phyloP scores from a whole-genome alignment of 1,139 yeast genomes.

The Taphrina wiesneri region DNA sequence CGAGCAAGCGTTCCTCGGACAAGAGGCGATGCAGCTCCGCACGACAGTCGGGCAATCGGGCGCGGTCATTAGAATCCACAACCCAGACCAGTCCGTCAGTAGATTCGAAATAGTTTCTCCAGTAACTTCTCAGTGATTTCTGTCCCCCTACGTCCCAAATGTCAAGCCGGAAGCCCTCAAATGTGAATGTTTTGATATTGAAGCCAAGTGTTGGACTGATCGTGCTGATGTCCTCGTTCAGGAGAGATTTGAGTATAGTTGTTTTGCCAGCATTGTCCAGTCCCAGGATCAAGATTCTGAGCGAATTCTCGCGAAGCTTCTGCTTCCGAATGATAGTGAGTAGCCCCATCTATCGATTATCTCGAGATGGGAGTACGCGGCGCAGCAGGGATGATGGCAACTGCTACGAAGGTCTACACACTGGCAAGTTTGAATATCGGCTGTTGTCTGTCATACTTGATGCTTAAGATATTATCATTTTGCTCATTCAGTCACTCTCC shows the following conservation, averaged over 20 bases:
- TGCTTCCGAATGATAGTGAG: constrained; percentile 79
- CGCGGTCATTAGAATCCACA: constrained; percentile 72
- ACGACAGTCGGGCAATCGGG: constrained; percentile 56
- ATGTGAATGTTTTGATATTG: constrained; percentile 48
- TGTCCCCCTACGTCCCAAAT: constrained; percentile 92
- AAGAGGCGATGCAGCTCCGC: constrained; percentile 63
- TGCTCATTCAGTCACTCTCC: too few species aligned
- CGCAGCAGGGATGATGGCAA: too few species aligned
- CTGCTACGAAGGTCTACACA: too few species aligned
- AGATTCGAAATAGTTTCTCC: constrained; percentile 88
- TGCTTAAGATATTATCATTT: too few species aligned
- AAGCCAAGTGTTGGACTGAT: constrained; percentile 59
- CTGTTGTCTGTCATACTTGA: too few species aligned
- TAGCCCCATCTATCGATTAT: constrained; percentile 71
- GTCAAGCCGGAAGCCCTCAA: constrained; percentile 48
- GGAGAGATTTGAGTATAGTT: constrained; percentile 62
- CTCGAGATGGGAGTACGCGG: too few species aligned
- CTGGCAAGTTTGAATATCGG: too few species aligned
- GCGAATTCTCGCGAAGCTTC: constrained; percentile 73
- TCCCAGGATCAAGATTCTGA: constrained; percentile 74
- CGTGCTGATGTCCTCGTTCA: constrained; percentile 45
- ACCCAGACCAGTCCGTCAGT: constrained; percentile 91
- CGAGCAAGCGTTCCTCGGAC: constrained; percentile 65
- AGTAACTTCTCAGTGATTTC: constrained; percentile 69
- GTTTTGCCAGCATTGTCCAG: constrained; percentile 91